A percentile compares a stretch with the other conserved stretches of the same genome.
phyloP scores from a whole-genome alignment of 345 rosid genomes.

The Ricinus communis region DNA sequence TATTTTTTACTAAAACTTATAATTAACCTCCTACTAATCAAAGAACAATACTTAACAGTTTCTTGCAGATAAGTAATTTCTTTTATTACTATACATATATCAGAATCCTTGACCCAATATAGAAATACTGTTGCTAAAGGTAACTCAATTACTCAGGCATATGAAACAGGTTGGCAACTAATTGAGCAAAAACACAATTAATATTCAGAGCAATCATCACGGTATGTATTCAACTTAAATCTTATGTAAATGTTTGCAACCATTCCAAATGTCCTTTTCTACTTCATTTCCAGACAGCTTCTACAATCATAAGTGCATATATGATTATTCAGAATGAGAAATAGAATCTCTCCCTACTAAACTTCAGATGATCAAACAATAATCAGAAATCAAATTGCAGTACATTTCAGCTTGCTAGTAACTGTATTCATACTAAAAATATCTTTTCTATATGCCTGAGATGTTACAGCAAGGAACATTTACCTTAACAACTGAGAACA shows the following conservation, averaged over 20 bases:
- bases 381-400: neutral
- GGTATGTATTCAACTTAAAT: too few species aligned
- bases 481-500: slow-evolving; percentile 24
- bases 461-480: slow-evolving; percentile 17
- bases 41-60: neutral
- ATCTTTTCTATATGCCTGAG: slow-evolving; percentile 16
- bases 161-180: too few species aligned
- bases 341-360: neutral
- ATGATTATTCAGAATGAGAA: neutral
- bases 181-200: neutral
- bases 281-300: neutral
- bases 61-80: neutral
- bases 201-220: neutral
- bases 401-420: slow-evolving; percentile 10
- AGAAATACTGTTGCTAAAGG: neutral
- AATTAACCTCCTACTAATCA: neutral
- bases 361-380: too few species aligned
- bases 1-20: neutral
- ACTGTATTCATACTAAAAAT: slow-evolving; percentile 3
- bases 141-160: neutral
- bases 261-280: too few species aligned
- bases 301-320: neutral
- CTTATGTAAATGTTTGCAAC: neutral
- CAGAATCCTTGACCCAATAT: neutral
- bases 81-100: neutral